These are phyloP conservation scores for Zopfochytrium polystomum DNA, from an alignment of 371 early-diverging fungal species.

Conservation along the genomic window DNA sequence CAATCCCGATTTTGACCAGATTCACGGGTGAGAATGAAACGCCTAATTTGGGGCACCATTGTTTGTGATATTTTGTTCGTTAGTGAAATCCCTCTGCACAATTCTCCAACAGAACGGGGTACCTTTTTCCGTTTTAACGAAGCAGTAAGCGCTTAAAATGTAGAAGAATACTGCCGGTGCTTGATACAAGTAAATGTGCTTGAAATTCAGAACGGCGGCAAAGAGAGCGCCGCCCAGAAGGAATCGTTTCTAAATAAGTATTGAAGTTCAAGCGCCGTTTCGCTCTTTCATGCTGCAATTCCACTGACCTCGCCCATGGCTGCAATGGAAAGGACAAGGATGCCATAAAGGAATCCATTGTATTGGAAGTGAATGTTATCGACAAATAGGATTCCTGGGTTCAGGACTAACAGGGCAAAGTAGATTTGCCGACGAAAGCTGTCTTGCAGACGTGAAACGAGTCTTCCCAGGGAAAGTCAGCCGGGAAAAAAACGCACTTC, in stretches of 20 bases:
- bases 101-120: constrained; percentile 1
- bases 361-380: constrained; percentile 93
- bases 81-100: no score
- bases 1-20: constrained; percentile 61
- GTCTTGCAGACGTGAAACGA: no score
- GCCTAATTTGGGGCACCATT: no score
- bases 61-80: background rate
- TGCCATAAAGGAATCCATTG: constrained; percentile 91
- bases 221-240: constrained; percentile 75
- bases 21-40: constrained; percentile 31
- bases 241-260: constrained; percentile 47
- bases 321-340: constrained; percentile 75
- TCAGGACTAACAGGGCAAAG: constrained; percentile 63
- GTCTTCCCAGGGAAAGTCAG: constrained; percentile 57
- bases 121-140: constrained; percentile 23
- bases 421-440: constrained; percentile 4
- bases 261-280: constrained; percentile 5
- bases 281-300: background rate
- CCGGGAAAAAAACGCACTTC: constrained; percentile 51
- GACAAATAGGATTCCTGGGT: constrained; percentile 72
- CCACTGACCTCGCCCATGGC: constrained; percentile 65
- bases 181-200: constrained; percentile 91
- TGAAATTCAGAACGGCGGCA: constrained; percentile 87
- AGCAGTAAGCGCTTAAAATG: constrained; percentile 80
- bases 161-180: constrained; percentile 94